These are phyloP conservation scores for Tolypocladium endophyticum DNA, from an alignment of 2,329 filamentous ascomycete genomes.

Conservation along the genomic window DNA sequence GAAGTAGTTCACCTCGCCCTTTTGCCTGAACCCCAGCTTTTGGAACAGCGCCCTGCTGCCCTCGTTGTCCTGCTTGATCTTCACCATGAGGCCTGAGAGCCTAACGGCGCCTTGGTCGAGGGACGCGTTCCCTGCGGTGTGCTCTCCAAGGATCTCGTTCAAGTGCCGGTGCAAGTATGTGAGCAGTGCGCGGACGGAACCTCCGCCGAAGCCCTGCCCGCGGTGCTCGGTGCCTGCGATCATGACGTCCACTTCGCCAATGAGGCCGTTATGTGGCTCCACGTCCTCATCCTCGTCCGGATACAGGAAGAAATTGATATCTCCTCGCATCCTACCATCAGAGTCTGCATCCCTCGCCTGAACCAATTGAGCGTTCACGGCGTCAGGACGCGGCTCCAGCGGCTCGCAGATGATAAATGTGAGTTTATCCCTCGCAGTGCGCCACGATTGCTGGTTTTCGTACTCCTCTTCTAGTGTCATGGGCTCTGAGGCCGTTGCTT, in stretches of 20 bases:
- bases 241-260: conserved; percentile 83
- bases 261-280: conserved; percentile 13
- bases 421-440: conserved; percentile 70
- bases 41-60: conserved; percentile 41
- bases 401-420: conserved; percentile 78
- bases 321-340: conserved; percentile 53
- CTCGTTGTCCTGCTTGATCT: conserved; percentile 46
- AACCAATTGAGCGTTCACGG: neutral
- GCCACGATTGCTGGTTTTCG: conserved; percentile 84
- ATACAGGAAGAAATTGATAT: conserved; percentile 73
- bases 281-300: conserved; percentile 41
- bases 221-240: conserved; percentile 52
- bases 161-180: conserved; percentile 52
- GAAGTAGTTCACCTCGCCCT: conserved; percentile 48
- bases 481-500: conserved; percentile 79
- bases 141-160: conserved; percentile 39
- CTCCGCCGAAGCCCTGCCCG: conserved; percentile 53
- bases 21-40: conserved; percentile 39
- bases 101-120: neutral
- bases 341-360: conserved; percentile 40
- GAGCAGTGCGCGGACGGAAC: conserved; percentile 58
- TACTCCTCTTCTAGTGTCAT: conserved; percentile 75
- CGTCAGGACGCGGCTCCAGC: conserved; percentile 1
- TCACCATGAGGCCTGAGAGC: conserved; percentile 36
- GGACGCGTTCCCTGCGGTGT: conserved; percentile 12